A percentile compares a stretch with the other conserved stretches of the same genome.
Evolutionary conservation across 2,329 filamentous ascomycete genomes (phyloP).

Genomic region (Sclerotinia subarctica): DNA sequence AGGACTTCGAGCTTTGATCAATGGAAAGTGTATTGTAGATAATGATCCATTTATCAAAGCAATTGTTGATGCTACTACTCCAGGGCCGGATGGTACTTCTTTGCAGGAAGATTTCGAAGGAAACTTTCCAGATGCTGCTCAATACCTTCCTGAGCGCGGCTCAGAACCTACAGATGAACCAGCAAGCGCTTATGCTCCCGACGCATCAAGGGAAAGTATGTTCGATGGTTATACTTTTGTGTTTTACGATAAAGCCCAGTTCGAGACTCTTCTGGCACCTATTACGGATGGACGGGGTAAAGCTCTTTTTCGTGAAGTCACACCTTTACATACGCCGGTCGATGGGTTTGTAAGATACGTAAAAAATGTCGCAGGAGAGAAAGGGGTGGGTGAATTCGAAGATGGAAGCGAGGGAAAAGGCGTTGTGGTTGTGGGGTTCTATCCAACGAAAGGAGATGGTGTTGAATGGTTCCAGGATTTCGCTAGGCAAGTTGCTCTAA

Average conservation of each 20-base stretch:
- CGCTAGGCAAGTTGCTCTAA: conserved; percentile 63
- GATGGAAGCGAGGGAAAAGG: conserved; percentile 63
- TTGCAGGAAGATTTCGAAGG: conserved; percentile 77
- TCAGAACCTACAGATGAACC: conserved; percentile 70
- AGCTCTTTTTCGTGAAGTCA: conserved; percentile 63
- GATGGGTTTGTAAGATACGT: conserved; percentile 78
- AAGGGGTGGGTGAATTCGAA: conserved; percentile 63
- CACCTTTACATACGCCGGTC: conserved; percentile 60
- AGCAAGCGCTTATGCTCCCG: conserved; percentile 65
- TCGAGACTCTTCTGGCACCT: conserved; percentile 68
- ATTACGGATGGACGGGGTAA: conserved; percentile 83
- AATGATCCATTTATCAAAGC: conserved; percentile 69
- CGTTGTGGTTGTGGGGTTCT: conserved; percentile 74
- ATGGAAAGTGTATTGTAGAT: conserved; percentile 70
- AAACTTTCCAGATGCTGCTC: conserved; percentile 71
- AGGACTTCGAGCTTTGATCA: conserved; percentile 80
- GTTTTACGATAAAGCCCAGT: conserved; percentile 75
- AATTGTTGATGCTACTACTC: conserved; percentile 53
- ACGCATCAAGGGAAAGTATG: conserved; percentile 61
- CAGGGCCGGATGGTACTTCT: conserved; percentile 34
- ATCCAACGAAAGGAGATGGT: conserved; percentile 54
- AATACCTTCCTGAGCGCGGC: conserved; percentile 70
- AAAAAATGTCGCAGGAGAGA: conserved; percentile 69
- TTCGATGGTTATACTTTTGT: conserved; percentile 89
- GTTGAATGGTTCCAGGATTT: conserved; percentile 67